A percentile compares a stretch with the other conserved stretches of the same genome.
phyloP scores from a whole-genome alignment of 2,329 filamentous ascomycete species.

The Phyllosticta citribraziliensis region DNA sequence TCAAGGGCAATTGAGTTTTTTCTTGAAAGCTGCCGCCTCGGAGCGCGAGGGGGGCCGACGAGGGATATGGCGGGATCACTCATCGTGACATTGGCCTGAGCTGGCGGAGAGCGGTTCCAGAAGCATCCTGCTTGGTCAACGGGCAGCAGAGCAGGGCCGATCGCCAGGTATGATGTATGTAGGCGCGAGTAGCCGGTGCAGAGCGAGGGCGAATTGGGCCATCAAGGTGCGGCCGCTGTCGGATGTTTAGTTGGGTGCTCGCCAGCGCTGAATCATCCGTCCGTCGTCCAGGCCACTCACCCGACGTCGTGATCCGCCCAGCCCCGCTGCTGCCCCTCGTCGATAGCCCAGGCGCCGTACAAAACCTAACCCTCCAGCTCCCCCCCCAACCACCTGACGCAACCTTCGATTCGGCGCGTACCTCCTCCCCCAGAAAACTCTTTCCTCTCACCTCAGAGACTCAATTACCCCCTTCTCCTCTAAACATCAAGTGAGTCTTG shows the following conservation, averaged over 20 bases:
- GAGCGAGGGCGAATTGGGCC: not conserved
- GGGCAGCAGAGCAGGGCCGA: not conserved
- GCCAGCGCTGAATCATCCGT: not conserved
- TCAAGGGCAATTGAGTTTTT: not conserved
- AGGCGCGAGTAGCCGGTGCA: not conserved
- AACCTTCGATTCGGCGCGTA: not conserved
- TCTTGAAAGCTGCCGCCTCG: not conserved
- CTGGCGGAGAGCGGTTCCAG: not conserved
- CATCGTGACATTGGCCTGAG: not conserved
- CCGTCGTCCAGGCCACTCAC: not conserved
- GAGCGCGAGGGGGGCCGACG: not conserved
- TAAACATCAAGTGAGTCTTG: not conserved
- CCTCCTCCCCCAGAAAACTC: not conserved
- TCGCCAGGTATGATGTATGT: not conserved
- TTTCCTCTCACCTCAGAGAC: not conserved
- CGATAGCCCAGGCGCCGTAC: not conserved
- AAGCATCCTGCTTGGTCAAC: not conserved
- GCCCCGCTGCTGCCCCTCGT: not conserved
- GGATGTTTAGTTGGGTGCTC: not conserved
- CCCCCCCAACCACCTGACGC: slow-evolving; percentile 4
- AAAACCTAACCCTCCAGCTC: not conserved
- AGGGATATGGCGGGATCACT: not conserved
- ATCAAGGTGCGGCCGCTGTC: not conserved
- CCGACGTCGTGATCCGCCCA: not conserved
- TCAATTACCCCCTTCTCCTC: not conserved